Evolutionary conservation across 2,329 filamentous ascomycete genomes (phyloP).

Genomic region (Phaeophleospora eucalypticola): DNA sequence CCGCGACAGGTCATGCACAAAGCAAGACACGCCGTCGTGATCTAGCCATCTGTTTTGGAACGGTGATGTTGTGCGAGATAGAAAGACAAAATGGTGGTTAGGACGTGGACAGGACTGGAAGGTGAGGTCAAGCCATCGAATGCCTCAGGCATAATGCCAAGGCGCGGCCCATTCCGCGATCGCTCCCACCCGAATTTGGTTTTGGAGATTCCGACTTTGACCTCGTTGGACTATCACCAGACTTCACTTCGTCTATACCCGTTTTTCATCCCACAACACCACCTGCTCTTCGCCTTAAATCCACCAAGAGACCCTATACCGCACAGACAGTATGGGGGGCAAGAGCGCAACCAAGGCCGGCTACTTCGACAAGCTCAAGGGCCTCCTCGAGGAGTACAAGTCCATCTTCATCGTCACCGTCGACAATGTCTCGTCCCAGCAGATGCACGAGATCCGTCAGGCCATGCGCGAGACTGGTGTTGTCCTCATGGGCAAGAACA

Average conservation of each 20-base stretch:
- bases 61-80: too few relatives aligned
- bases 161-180: neutral
- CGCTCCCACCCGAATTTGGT: too few relatives aligned
- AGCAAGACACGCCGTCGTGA: too few relatives aligned
- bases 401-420: constrained; percentile 78
- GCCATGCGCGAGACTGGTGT: constrained; percentile 87
- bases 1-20: neutral
- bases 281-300: constrained; percentile 27
- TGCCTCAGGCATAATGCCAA: too few relatives aligned
- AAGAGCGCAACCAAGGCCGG: constrained; percentile 87
- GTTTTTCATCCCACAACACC: constrained; percentile 1
- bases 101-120: too few relatives aligned
- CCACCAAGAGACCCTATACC: constrained; percentile 27
- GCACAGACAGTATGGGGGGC: constrained; percentile 44
- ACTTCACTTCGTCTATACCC: constrained; percentile 2
- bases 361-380: constrained; percentile 99
- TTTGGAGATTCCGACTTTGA: neutral
- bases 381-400: constrained; percentile 91
- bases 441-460: constrained; percentile 99
- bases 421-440: constrained; percentile 99
- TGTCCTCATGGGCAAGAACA: constrained; percentile 99
- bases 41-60: too few relatives aligned
- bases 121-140: too few relatives aligned
- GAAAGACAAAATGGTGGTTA: too few relatives aligned
- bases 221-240: constrained; percentile 1